These are phyloP conservation scores for Russula foetens DNA, from an alignment of 768 basidiomycete species.

Conservation along the genomic window DNA sequence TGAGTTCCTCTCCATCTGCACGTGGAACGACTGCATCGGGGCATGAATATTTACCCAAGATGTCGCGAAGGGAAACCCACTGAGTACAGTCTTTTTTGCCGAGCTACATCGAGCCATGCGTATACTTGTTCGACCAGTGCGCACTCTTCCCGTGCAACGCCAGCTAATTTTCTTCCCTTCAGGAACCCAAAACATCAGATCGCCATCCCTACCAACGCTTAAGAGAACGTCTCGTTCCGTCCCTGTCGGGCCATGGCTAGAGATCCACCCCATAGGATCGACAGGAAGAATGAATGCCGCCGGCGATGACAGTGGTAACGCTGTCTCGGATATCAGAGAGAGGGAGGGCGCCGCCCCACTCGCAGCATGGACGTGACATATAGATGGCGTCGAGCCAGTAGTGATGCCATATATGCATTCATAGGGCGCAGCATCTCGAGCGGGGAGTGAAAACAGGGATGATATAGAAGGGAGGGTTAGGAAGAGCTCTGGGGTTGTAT, in stretches of 20 bases:
- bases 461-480: constrained; percentile 44
- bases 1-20: constrained; percentile 65
- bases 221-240: constrained; percentile 64
- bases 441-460: constrained; percentile 58
- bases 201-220: constrained; percentile 68
- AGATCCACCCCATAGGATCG: constrained; percentile 83
- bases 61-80: constrained; percentile 34
- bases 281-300: constrained; percentile 55
- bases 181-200: constrained; percentile 82
- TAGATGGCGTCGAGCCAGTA: constrained; percentile 36
- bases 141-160: constrained; percentile 66
- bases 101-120: constrained; percentile 79
- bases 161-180: constrained; percentile 30
- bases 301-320: constrained; percentile 43
- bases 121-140: constrained; percentile 59
- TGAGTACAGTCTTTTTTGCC: constrained; percentile 83
- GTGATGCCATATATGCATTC: constrained; percentile 64
- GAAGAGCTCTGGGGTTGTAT: constrained; percentile 37
- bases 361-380: constrained; percentile 47
- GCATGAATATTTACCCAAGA: background rate
- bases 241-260: constrained; percentile 8
- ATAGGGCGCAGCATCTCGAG: constrained; percentile 27
- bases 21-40: constrained; percentile 46
- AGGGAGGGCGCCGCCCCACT: constrained; percentile 33
- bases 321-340: constrained; percentile 38